Percentiles rank a stretch among this genome's conserved stretches.
phyloP scores from a whole-genome alignment of 129 eudicot genomes.

The Flaveria robusta region DNA sequence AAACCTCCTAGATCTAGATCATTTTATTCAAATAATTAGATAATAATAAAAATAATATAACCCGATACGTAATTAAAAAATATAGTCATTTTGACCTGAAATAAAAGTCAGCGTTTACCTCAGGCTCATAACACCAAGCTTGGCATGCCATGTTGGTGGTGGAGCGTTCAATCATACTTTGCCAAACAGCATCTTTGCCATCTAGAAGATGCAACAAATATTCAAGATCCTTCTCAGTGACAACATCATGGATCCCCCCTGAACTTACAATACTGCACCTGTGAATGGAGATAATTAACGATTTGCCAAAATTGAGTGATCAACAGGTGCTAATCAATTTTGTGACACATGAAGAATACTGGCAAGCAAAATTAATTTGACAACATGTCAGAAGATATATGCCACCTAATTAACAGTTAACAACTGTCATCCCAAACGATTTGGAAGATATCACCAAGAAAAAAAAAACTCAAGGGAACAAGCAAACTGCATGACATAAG shows the following conservation, averaged over 20 bases:
- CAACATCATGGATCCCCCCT: conserved; percentile 48
- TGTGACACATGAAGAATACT: neutral
- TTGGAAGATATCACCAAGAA: neutral
- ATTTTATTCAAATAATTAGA: neutral
- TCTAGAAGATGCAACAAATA: conserved; percentile 75
- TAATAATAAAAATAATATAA: neutral
- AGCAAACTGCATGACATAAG: neutral
- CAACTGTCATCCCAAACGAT: neutral
- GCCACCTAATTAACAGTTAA: neutral
- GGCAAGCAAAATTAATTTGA: conserved; percentile 6
- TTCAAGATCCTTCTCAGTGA: conserved; percentile 72
- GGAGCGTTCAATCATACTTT: conserved; percentile 83
- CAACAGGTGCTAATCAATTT: neutral
- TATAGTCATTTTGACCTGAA: neutral
- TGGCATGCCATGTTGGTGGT: conserved; percentile 83
- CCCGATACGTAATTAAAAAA: neutral
- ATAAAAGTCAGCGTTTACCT: conserved; percentile 47
- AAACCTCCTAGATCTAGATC: neutral
- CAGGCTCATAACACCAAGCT: conserved; percentile 99
- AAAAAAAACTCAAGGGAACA: conserved; percentile 6
- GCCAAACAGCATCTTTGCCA: conserved; percentile 80
- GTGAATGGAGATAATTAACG: conserved; percentile 27
- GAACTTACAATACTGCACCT: conserved; percentile 47
- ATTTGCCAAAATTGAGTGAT: conserved; percentile 11
- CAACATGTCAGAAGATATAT: neutral